Percentiles rank a stretch among this genome's conserved stretches.
Conservation (phyloP, 495 filamentous ascomycete genomes). For the Cercophora samala region DNA sequence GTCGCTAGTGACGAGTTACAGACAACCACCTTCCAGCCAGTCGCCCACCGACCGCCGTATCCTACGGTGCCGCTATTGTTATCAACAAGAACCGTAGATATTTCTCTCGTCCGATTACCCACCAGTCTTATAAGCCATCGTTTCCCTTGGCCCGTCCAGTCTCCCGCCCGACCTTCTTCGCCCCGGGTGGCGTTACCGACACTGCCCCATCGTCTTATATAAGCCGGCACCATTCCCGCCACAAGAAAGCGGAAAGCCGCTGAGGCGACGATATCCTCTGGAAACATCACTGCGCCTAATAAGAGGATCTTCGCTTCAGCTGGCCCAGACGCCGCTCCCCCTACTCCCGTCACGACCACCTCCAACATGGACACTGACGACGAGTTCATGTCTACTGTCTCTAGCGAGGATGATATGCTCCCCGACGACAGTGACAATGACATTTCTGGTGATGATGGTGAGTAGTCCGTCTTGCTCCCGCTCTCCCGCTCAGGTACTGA, state of each 20-base stretch:
- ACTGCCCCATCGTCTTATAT: slow-evolving; percentile 7
- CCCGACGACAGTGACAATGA: slow-evolving; percentile 72
- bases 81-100: background rate
- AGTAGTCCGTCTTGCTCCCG: slow-evolving; percentile 24
- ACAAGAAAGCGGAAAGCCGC: slow-evolving; percentile 86
- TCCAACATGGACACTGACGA: slow-evolving; percentile 92
- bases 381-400: slow-evolving; percentile 84
- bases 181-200: slow-evolving; percentile 16
- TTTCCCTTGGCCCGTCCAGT: slow-evolving; percentile 1
- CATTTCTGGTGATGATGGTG: slow-evolving; percentile 74
- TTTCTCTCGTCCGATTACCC: background rate
- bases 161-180: background rate
- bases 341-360: slow-evolving; percentile 57
- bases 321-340: slow-evolving; percentile 45
- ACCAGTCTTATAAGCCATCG: background rate
- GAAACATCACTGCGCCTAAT: slow-evolving; percentile 40
- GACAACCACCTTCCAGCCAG: background rate
- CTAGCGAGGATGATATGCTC: slow-evolving; percentile 73
- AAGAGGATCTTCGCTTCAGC: slow-evolving; percentile 53
- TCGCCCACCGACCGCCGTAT: background rate
- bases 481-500: slow-evolving; percentile 10
- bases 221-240: slow-evolving; percentile 57
- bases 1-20: background rate
- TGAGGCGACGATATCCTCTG: slow-evolving; percentile 61
- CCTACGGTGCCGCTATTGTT: background rate